phyloP scores from a whole-genome alignment of 768 basidiomycete genomes.

The Rhizopogon vesiculosus region DNA sequence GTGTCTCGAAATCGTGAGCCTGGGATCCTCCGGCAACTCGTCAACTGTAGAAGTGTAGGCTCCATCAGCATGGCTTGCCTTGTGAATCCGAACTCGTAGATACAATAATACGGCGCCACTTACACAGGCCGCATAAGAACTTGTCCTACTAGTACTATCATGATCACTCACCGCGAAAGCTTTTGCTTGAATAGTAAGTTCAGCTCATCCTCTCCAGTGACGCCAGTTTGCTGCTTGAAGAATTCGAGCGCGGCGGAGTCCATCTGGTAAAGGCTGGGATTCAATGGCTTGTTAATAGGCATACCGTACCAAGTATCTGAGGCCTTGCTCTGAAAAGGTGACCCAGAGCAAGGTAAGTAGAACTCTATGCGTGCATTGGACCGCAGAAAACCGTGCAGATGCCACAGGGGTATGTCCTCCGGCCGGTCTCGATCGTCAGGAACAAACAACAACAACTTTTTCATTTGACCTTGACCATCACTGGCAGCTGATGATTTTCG shows the following conservation, averaged over 20 bases:
- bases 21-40: background rate
- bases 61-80: slow-evolving; percentile 3
- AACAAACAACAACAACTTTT: too few species aligned
- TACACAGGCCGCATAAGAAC: slow-evolving; percentile 1
- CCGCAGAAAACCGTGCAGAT: too few species aligned
- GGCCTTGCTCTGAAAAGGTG: background rate
- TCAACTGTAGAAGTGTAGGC: background rate
- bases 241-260: slow-evolving; percentile 14
- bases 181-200: slow-evolving; percentile 27
- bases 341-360: too few species aligned
- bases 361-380: too few species aligned
- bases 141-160: background rate
- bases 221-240: slow-evolving; percentile 25
- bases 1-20: slow-evolving; percentile 18
- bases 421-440: too few species aligned
- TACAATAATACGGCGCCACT: slow-evolving; percentile 20
- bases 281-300: background rate
- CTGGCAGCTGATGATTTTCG: background rate
- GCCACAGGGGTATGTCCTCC: too few species aligned
- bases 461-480: too few species aligned
- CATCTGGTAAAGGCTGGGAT: slow-evolving; percentile 13
- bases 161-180: slow-evolving; percentile 24
- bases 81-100: slow-evolving; percentile 13
- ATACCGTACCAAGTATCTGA: background rate
- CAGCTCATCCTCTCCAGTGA: slow-evolving; percentile 23